Evolutionary conservation across 257 asterid genomes (phyloP).

Genomic region (Anisodus acutangulus): DNA sequence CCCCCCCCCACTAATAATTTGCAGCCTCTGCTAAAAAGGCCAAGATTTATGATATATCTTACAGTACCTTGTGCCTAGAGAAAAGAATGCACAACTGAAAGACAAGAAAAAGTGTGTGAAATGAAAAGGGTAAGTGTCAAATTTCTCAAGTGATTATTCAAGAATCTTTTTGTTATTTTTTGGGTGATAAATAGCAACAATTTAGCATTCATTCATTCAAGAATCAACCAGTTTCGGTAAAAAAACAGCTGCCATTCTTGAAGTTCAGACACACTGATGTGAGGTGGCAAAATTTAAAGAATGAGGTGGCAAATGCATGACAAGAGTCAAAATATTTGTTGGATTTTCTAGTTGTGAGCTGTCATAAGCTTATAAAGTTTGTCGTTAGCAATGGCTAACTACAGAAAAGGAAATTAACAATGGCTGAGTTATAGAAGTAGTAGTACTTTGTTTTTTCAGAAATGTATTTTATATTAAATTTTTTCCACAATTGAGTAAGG

Average conservation of each 20-base stretch:
- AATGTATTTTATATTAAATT: background rate
- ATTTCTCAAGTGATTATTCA: background rate
- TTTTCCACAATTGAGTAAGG: background rate
- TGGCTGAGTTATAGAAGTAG: background rate
- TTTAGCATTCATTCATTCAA: background rate
- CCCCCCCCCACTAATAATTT: background rate
- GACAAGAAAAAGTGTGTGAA: conserved; percentile 8
- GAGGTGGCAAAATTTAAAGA: background rate
- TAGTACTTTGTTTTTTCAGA: background rate
- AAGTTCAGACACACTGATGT: background rate
- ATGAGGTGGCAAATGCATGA: conserved; percentile 19
- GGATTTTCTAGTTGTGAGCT: conserved; percentile 13
- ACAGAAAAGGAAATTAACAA: background rate
- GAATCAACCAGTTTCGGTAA: background rate
- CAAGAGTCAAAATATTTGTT: background rate
- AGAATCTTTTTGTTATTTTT: background rate
- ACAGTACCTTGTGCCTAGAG: background rate
- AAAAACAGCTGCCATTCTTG: background rate
- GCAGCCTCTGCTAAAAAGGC: background rate
- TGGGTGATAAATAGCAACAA: background rate
- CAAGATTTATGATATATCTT: background rate
- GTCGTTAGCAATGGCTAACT: background rate
- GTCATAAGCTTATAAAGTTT: background rate
- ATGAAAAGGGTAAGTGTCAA: conserved; percentile 1
- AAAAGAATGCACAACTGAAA: conserved; percentile 16